These are phyloP conservation scores for Zygosaccharomyces sapae DNA, from an alignment of 1,139 yeast species.

Conservation along the genomic window DNA sequence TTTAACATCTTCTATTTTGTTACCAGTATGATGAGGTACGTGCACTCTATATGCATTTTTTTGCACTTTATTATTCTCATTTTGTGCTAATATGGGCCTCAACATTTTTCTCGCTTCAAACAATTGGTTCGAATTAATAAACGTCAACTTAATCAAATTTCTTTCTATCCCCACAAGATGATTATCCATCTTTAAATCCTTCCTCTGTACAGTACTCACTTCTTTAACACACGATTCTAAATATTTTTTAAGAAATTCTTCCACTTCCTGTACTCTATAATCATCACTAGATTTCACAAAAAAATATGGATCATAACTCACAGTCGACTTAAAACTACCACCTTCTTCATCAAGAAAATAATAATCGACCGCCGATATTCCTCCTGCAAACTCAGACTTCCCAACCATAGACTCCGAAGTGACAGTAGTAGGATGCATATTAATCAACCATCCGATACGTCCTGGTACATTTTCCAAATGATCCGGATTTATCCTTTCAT, in stretches of 20 bases:
- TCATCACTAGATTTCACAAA: constrained; percentile 66
- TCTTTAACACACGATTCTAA: constrained; percentile 62
- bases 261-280: constrained; percentile 57
- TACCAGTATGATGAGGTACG: constrained; percentile 23
- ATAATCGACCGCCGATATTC: constrained; percentile 85
- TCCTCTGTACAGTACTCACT: constrained; percentile 56
- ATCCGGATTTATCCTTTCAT: constrained; percentile 20
- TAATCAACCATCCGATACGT: constrained; percentile 80
- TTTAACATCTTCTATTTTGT: constrained; percentile 48
- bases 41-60: constrained; percentile 54
- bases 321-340: constrained; percentile 84
- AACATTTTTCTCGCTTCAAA: constrained; percentile 66
- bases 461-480: constrained; percentile 61
- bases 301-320: constrained; percentile 85
- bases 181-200: constrained; percentile 76
- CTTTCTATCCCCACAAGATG: constrained; percentile 77
- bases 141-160: constrained; percentile 60
- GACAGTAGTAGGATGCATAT: constrained; percentile 63
- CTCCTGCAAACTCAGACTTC: constrained; percentile 52
- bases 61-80: constrained; percentile 60
- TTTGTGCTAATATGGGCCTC: constrained; percentile 66
- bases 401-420: constrained; percentile 30
- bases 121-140: constrained; percentile 73
- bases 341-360: constrained; percentile 96
- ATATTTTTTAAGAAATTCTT: constrained; percentile 69